Evolutionary conservation across 768 basidiomycete genomes (phyloP).

Genomic region (Leccinum longicurvipes): DNA sequence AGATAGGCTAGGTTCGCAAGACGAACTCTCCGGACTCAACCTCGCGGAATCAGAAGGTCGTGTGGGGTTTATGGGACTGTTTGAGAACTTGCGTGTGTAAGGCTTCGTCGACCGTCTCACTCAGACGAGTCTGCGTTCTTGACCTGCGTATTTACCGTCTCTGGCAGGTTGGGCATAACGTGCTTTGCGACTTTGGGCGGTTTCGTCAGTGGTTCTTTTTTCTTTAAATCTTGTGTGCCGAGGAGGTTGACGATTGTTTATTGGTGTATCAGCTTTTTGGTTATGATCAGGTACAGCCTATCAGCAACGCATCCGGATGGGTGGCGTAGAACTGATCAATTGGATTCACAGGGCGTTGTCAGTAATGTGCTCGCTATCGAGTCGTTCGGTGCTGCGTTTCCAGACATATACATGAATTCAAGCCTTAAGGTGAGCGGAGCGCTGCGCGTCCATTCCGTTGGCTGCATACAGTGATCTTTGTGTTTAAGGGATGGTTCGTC

Average conservation of each 20-base stretch:
- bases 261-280: constrained; percentile 26
- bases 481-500: constrained; percentile 30
- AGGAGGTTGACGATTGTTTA: background rate
- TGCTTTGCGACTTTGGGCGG: constrained; percentile 32
- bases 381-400: constrained; percentile 34
- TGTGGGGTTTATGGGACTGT: constrained; percentile 25
- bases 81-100: constrained; percentile 30
- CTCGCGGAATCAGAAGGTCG: constrained; percentile 19
- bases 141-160: background rate
- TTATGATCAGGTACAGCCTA: constrained; percentile 25
- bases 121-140: background rate
- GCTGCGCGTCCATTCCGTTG: background rate
- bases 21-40: constrained; percentile 7
- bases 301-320: background rate
- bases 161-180: constrained; percentile 28
- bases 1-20: background rate
- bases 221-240: background rate
- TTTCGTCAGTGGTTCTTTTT: constrained; percentile 21
- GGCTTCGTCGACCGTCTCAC: background rate
- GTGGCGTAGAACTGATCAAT: background rate
- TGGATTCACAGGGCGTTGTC: constrained; percentile 26
- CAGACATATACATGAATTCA: constrained; percentile 27
- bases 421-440: constrained; percentile 20
- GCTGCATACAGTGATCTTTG: background rate
- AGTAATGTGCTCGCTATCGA: constrained; percentile 33